These are phyloP conservation scores for Pisolithus microcarpus DNA, from an alignment of 768 basidiomycete species.

Conservation along the genomic window DNA sequence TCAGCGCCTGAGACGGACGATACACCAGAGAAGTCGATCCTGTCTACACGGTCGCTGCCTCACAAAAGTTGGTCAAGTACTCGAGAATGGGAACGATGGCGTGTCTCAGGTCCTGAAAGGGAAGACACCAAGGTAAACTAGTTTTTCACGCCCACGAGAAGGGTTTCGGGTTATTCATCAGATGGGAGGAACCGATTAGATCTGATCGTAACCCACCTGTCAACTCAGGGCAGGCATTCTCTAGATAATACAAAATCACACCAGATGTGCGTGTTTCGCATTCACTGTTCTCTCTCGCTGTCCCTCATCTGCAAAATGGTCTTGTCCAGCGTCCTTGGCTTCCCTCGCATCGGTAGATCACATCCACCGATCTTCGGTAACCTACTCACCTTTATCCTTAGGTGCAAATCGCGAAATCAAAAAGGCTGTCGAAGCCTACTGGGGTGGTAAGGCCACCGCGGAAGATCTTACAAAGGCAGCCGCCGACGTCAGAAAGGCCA, in stretches of 20 bases:
- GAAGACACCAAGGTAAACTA: neutral
- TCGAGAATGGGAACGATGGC: neutral
- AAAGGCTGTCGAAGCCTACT: conserved; percentile 98
- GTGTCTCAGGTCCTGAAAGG: too few species aligned
- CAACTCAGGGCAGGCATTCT: conserved; percentile 28
- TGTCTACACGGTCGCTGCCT: neutral
- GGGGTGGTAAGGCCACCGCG: conserved; percentile 85
- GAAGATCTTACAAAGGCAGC: conserved; percentile 85
- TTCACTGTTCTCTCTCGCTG: conserved; percentile 12
- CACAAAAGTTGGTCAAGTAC: neutral
- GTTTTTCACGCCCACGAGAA: neutral
- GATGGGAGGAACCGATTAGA: neutral
- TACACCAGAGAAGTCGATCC: neutral
- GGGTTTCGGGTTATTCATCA: neutral
- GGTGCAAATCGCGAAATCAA: conserved; percentile 94
- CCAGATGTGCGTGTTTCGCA: neutral
- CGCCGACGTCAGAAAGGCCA: conserved; percentile 79
- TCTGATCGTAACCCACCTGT: neutral
- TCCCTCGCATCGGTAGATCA: conserved; percentile 69
- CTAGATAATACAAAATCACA: conserved; percentile 25
- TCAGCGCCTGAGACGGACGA: too few species aligned
- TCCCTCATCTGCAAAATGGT: conserved; percentile 47
- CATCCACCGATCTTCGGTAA: neutral
- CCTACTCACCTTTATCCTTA: conserved; percentile 21
- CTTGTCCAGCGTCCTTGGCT: conserved; percentile 79